Evolutionary conservation across 1,284 basidiomycete genomes (phyloP).

Genomic region (Moniliophthora roreri): DNA sequence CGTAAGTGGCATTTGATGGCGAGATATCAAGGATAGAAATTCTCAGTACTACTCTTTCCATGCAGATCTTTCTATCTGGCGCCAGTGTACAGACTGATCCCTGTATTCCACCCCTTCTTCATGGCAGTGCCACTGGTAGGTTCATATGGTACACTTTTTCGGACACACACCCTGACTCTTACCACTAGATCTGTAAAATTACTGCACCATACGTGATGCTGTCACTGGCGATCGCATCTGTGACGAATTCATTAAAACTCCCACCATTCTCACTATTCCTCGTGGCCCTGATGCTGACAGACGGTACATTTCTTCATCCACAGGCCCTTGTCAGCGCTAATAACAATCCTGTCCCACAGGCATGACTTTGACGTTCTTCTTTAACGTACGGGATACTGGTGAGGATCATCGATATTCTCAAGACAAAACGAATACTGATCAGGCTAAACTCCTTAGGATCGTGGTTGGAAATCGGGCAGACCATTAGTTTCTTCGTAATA

Average conservation of each 20-base stretch:
- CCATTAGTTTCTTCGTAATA: constrained; percentile 87
- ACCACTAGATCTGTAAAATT: constrained; percentile 75
- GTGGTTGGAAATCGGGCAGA: constrained; percentile 90
- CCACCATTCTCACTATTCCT: constrained; percentile 80
- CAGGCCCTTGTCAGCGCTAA: constrained; percentile 1
- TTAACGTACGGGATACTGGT: constrained; percentile 80
- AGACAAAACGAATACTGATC: background rate
- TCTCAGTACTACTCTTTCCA: background rate
- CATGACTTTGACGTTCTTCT: constrained; percentile 85
- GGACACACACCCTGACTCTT: background rate
- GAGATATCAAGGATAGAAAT: background rate
- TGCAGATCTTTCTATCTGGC: constrained; percentile 83
- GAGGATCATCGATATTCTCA: constrained; percentile 15
- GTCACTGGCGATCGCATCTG: constrained; percentile 63
- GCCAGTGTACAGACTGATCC: constrained; percentile 86
- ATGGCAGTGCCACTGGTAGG: constrained; percentile 75
- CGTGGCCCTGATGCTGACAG: constrained; percentile 71
- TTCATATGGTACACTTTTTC: constrained; percentile 8
- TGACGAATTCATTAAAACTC: constrained; percentile 65
- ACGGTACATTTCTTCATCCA: constrained; percentile 45
- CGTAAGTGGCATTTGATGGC: constrained; percentile 44
- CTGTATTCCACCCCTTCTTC: constrained; percentile 85
- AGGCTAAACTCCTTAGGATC: constrained; percentile 45
- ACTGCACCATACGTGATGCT: constrained; percentile 79
- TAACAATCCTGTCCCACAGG: constrained; percentile 33